phyloP scores from a whole-genome alignment of 345 rosid genomes.

The Orychophragmus violaceus region DNA sequence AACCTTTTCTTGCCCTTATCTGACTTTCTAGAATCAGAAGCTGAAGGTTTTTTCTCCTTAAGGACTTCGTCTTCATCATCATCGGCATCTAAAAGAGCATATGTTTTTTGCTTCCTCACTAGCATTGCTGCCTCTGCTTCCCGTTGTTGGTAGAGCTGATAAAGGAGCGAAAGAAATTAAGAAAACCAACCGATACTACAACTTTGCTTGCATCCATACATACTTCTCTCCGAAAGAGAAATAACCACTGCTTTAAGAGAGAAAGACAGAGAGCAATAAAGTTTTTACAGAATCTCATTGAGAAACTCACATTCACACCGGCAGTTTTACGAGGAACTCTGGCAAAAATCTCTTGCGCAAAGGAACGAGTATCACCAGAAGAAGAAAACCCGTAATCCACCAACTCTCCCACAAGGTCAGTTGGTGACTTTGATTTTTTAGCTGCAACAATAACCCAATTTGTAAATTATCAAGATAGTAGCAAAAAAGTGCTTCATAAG shows the following conservation, averaged over 20 bases:
- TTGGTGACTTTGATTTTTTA: conserved; percentile 57
- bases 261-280: background rate
- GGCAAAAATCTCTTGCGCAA: conserved; percentile 51
- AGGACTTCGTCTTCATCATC: conserved; percentile 35
- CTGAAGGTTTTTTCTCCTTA: conserved; percentile 33
- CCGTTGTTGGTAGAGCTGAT: conserved; percentile 67
- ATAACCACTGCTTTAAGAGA: background rate
- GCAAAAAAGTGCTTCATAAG: background rate
- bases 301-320: conserved; percentile 52
- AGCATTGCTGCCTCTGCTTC: conserved; percentile 85
- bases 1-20: conserved; percentile 60
- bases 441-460: conserved; percentile 37
- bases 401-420: conserved; percentile 46
- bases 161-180: background rate
- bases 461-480: background rate
- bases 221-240: background rate
- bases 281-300: background rate
- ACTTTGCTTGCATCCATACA: background rate
- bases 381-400: conserved; percentile 48
- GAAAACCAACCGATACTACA: conserved; percentile 1
- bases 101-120: conserved; percentile 64
- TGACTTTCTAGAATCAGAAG: conserved; percentile 41
- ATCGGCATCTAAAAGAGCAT: conserved; percentile 70
- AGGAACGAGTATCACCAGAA: conserved; percentile 43
- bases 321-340: conserved; percentile 50